Evolutionary conservation across 164 flowering plant genomes (phyloP).

Genomic region (Vitis vinifera): ASM3070453v1 NC_081823.1:6859001-6859500

Average conservation of each 20-base stretch:
- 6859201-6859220: slow-evolving; percentile 85
- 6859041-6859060: neutral
- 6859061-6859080: neutral
- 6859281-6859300: slow-evolving; percentile 39
- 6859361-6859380: slow-evolving; percentile 30
- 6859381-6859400: slow-evolving; percentile 90
- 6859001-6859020: neutral
- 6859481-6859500: slow-evolving; percentile 87
- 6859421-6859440: slow-evolving; percentile 79
- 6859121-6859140: neutral
- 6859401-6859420: slow-evolving; percentile 94
- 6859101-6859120: neutral
- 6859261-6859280: slow-evolving; percentile 83
- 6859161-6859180: slow-evolving; percentile 96
- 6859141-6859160: neutral
- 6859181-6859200: slow-evolving; percentile 99
- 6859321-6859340: slow-evolving; percentile 4
- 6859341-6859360: slow-evolving; percentile 3
- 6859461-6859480: slow-evolving; percentile 96
- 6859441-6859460: slow-evolving; percentile 56
- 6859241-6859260: slow-evolving; percentile 90
- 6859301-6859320: no score
- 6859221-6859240: slow-evolving; percentile 86
- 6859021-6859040: neutral
- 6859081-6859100: neutral